Conservation (phyloP, 2,329 filamentous ascomycete species). For the Myriangium duriaei region DNA sequence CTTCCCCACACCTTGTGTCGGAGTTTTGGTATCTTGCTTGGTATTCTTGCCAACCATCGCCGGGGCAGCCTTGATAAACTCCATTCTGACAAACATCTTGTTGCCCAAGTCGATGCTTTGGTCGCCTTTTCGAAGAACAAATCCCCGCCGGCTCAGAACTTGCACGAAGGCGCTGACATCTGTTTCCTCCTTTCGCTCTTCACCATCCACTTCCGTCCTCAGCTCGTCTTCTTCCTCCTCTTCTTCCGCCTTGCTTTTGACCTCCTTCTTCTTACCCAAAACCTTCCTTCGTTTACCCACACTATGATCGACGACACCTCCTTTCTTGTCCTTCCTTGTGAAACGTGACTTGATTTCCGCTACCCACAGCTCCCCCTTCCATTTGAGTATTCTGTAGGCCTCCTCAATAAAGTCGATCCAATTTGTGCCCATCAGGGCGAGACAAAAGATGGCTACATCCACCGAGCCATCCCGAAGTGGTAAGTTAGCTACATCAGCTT, state of each 20-base stretch:
- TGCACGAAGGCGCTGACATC: conserved; percentile 81
- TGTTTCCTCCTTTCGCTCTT: conserved; percentile 55
- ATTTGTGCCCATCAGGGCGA: conserved; percentile 97
- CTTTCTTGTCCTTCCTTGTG: conserved; percentile 40
- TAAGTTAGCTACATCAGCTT: conserved; percentile 76
- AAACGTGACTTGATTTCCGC: conserved; percentile 95
- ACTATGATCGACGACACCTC: conserved; percentile 47
- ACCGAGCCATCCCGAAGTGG: conserved; percentile 63
- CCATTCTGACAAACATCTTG: conserved; percentile 98
- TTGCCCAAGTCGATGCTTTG: conserved; percentile 67
- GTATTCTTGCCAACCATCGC: conserved; percentile 66
- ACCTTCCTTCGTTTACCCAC: conserved; percentile 52
- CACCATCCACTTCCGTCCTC: conserved; percentile 52
- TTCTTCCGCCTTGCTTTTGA: conserved; percentile 40
- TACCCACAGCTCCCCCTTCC: conserved; percentile 94
- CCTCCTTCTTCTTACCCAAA: conserved; percentile 23
- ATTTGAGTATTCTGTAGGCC: conserved; percentile 78
- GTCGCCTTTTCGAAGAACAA: conserved; percentile 60
- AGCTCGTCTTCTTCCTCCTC: conserved; percentile 48
- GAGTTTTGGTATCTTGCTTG: conserved; percentile 27
- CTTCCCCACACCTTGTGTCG: conserved; percentile 22
- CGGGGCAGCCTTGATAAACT: conserved; percentile 72
- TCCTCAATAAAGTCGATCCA: conserved; percentile 96
- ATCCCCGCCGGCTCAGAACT: conserved; percentile 67
- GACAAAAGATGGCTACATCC: conserved; percentile 86